Conservation (phyloP, 805 yeast species). For the Brettanomyces bruxellensis region DNA sequence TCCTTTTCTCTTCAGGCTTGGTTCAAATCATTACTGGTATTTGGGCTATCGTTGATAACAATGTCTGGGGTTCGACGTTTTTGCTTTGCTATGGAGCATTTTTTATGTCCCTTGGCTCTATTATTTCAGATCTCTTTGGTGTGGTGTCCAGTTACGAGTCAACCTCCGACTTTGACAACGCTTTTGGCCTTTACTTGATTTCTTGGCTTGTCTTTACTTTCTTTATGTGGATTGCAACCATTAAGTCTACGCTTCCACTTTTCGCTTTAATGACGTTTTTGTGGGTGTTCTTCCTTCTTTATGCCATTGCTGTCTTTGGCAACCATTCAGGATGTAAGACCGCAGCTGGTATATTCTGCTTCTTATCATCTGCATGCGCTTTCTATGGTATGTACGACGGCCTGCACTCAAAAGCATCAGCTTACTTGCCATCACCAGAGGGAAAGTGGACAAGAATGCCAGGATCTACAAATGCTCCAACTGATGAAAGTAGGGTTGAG, state of each 20-base stretch:
- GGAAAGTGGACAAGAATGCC: slow-evolving; percentile 21
- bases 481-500: slow-evolving; percentile 12
- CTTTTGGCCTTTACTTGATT: slow-evolving; percentile 35
- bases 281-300: slow-evolving; percentile 31
- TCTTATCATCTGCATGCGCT: slow-evolving; percentile 30
- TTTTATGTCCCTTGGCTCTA: slow-evolving; percentile 37
- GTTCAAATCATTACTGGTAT: slow-evolving; percentile 39
- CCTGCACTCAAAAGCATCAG: slow-evolving; percentile 16
- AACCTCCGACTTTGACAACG: slow-evolving; percentile 27
- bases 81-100: slow-evolving; percentile 39
- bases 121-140: slow-evolving; percentile 33
- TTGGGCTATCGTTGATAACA: slow-evolving; percentile 41
- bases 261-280: slow-evolving; percentile 29
- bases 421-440: slow-evolving; percentile 15
- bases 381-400: slow-evolving; percentile 36
- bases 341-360: slow-evolving; percentile 36
- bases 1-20: slow-evolving; percentile 41
- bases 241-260: slow-evolving; percentile 35
- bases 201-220: slow-evolving; percentile 42
- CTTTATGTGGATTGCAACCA: slow-evolving; percentile 31
- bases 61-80: slow-evolving; percentile 39
- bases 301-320: slow-evolving; percentile 32
- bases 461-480: slow-evolving; percentile 15
- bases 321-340: slow-evolving; percentile 20
- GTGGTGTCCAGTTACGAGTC: slow-evolving; percentile 31